Conservation (phyloP, 2,329 filamentous ascomycete genomes). For the Diaporthe nobilis region DNA sequence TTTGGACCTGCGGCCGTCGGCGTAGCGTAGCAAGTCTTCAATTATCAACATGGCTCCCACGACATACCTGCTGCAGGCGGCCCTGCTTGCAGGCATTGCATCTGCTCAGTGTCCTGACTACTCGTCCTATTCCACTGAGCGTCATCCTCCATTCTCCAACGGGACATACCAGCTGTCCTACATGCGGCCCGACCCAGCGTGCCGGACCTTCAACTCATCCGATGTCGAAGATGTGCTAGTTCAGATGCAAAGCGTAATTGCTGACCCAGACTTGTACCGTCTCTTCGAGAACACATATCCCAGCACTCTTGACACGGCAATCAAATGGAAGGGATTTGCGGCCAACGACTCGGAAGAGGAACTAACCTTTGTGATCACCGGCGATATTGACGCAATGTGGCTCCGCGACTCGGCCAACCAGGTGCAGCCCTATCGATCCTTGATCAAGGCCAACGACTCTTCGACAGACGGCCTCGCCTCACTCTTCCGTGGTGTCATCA, state of each 20-base stretch:
- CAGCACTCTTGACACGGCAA: slow-evolving; percentile 81
- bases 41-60: background rate
- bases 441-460: slow-evolving; percentile 66
- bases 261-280: slow-evolving; percentile 81
- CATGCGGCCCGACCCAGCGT: slow-evolving; percentile 81
- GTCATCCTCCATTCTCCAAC: slow-evolving; percentile 80
- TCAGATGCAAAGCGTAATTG: slow-evolving; percentile 76
- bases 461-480: slow-evolving; percentile 73
- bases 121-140: slow-evolving; percentile 68
- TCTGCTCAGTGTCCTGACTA: slow-evolving; percentile 73
- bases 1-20: background rate
- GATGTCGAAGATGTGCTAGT: slow-evolving; percentile 83
- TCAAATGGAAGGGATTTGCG: slow-evolving; percentile 76
- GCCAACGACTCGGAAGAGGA: slow-evolving; percentile 73
- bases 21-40: background rate
- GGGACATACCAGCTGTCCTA: slow-evolving; percentile 83
- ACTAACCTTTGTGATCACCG: slow-evolving; percentile 71
- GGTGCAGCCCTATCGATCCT: slow-evolving; percentile 78
- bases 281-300: slow-evolving; percentile 82
- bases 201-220: slow-evolving; percentile 84
- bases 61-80: background rate
- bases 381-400: slow-evolving; percentile 64
- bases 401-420: slow-evolving; percentile 69
- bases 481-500: slow-evolving; percentile 81
- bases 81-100: slow-evolving; percentile 29